Base-by-base conservation (phyloP, 495 filamentous ascomycete species). In the Sordaria brevicollis region DNA sequence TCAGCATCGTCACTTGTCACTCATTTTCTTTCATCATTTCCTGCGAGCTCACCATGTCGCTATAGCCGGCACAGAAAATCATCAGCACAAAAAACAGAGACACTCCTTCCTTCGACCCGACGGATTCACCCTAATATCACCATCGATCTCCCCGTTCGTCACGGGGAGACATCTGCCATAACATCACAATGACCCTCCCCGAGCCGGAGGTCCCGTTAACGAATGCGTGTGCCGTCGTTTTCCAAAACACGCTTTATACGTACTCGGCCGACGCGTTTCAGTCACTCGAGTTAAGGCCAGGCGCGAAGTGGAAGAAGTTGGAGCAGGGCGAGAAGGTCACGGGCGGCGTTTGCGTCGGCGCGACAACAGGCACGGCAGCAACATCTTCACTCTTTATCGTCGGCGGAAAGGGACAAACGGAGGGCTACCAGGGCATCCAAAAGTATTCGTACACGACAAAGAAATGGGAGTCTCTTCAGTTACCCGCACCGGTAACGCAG, bases 181-280 rank as follows among this genome's bases (percentile, higher is more conserved):
- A 31, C 49, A 62, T 38, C 74, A 80, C 33, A 38, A 93, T 93
- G 91, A 72, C 83, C 68, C 81, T 88, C 38, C 91, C 91, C 67
- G 71, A 85, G 74, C 93, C 93, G 69, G 82, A 83, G 13, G 81
- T 87, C 71, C 77, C 86, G 71, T 81, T 97, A 72, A 85, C 86
- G 74, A 88, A 90, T 80, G 87, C 90, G 74, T 99, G 95, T 80
- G 95, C 93, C 17, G 87, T 90, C 69, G 86, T 99, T 67, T 83
- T 91, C 80, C 84, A 94, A 77, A 89, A 91, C 79, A 95, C 90
- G 19, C 87, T 99, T 17, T 99, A 97, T 81, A 89, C 89, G 11
- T 97, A 92, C 75, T 91, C 92, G 39, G 76, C 87, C 21, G 79
- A 85, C 66, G 92, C 89, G 29, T 93, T 99, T 69, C 89, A 92